Base-by-base conservation (phyloP, 2,329 filamentous ascomycete genomes). In the Botrytis porri region DNA sequence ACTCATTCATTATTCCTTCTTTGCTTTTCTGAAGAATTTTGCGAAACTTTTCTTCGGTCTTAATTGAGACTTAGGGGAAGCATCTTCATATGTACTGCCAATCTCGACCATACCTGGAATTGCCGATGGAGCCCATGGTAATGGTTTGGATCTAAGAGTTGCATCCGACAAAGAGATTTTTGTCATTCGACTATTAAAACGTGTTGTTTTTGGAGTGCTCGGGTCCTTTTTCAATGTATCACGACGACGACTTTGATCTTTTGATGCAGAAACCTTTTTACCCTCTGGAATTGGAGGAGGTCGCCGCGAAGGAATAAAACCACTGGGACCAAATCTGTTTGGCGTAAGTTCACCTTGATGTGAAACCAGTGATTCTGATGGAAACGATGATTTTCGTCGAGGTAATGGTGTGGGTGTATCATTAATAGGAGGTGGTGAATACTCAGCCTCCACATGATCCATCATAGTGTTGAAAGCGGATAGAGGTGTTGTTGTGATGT, bases 401-500 rank as follows among this genome's bases (percentile, higher is more conserved):
- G 60, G 67, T 4, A 71, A 35, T 29, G 59, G 65, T 14, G 57
- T 70, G 12, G 71, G 71, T 37, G 65, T 70, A 3, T 39, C 20
- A 20, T 54, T 59, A 5, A 67, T 67, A 35, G 57, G 25, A 20
- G 45, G 39, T 60, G 67, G 29, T 10, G 63, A 20, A 60, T 54
- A 41, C 43, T 63, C 66, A 16, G 57, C 22, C 37, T 70, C 67
- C 20, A 39, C 57, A 20, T 48, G 59, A 64, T 73, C 72, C 72
- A 73, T 73, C 59, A 74, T 69, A 25, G 73, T 69, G 51, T 77
- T 77, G 72, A 78, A 78, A 10, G 74, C 45, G 25, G 76, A 78
- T n/a, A 76, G 64, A 4, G 77, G 75, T 35, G 74, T 77, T 8
- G 32, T 63, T 14, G 25, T 29, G n/a, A 32, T 39, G 29, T 54